Base-by-base conservation (phyloP, 805 yeast genomes). In the Teunomyces gatunensis region DNA sequence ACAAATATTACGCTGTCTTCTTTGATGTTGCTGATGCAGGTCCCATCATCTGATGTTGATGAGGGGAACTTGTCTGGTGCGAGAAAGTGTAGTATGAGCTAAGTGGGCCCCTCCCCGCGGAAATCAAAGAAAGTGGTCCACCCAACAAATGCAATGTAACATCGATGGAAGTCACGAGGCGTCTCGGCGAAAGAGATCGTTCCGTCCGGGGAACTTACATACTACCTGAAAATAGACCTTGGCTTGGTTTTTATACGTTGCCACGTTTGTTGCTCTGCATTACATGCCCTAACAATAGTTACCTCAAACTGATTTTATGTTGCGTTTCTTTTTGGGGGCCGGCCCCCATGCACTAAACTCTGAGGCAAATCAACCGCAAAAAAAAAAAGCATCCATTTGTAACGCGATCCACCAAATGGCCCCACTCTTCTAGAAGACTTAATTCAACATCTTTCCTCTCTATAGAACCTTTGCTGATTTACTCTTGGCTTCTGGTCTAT, bases 141-240 rank as follows among this genome's bases (percentile, higher is more conserved):
- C 39, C 39, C 29, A 37, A 37, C 40, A 21, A 37, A 37, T 37
- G 40, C 20, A 37, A 37, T 37, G 40, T 37, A 21, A 37, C 40
- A 37, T 37, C 29, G 40, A 12, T 21, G 18, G 23, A n/a, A 11
- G 23, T 20, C 39, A 27, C 28, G 40, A 20, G 13, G 15, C 13
- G 23, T 20, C 39, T 20, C 13, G 39, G 25, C 13, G 23, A 21
- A n/a, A 6, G n/a, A 35, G 39, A 35, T 35, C 39, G 39, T 35
- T 35, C 15, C 39, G 18, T 35, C 4, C 23, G 39, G 39, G 23
- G 39, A 35, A 6, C 12, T 9, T 18, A 35, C 20, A 11, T 35
- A 6, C 35, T 4, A 21, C 25, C 25, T 2, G 12, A 35, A 25
- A 25, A 25, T 21, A 21, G 25, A 21, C 25, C 7, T 21, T 21